Evolutionary conservation across 2,329 filamentous ascomycete species (phyloP).

Genomic region (Alternaria sp.): DNA sequence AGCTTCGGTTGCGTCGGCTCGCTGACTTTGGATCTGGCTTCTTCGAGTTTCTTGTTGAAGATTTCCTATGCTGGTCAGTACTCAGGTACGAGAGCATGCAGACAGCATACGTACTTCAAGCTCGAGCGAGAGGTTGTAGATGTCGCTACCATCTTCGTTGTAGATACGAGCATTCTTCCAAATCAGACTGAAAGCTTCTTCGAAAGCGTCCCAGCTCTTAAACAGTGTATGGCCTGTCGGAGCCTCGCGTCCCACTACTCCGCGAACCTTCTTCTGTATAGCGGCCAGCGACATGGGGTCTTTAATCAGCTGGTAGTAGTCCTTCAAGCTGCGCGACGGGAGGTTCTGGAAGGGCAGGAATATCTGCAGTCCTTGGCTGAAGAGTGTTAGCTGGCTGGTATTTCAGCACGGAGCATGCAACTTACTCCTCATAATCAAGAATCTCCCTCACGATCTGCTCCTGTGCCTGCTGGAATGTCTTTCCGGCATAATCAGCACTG

Average conservation of each 20-base stretch:
- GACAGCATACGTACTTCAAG: conserved; percentile 68
- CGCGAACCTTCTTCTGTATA: conserved; percentile 77
- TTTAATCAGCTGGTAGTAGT: conserved; percentile 85
- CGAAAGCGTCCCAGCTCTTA: conserved; percentile 82
- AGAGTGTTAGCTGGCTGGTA: conserved; percentile 10
- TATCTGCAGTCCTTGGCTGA: conserved; percentile 67
- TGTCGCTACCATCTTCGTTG: conserved; percentile 90
- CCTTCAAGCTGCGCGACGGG: conserved; percentile 75
- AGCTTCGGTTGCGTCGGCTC: conserved; percentile 79
- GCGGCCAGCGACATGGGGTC: conserved; percentile 80
- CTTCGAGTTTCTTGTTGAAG: conserved; percentile 71
- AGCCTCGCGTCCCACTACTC: conserved; percentile 71
- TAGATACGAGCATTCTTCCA: conserved; percentile 90
- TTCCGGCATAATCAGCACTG: conserved; percentile 53
- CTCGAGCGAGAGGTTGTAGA: conserved; percentile 76
- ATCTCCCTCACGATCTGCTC: conserved; percentile 82
- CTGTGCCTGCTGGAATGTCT: conserved; percentile 83
- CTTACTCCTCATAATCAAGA: conserved; percentile 63
- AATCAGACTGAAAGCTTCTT: conserved; percentile 77
- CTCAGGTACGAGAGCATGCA: background rate
- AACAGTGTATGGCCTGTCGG: conserved; percentile 69
- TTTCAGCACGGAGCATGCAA: background rate
- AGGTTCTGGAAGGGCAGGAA: conserved; percentile 78
- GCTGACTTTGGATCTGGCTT: conserved; percentile 73
- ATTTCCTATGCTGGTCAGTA: conserved; percentile 60